Percentiles rank a stretch among this genome's conserved stretches.
Conservation (phyloP, 805 yeast genomes). For the Saturnispora dispora region DNA sequence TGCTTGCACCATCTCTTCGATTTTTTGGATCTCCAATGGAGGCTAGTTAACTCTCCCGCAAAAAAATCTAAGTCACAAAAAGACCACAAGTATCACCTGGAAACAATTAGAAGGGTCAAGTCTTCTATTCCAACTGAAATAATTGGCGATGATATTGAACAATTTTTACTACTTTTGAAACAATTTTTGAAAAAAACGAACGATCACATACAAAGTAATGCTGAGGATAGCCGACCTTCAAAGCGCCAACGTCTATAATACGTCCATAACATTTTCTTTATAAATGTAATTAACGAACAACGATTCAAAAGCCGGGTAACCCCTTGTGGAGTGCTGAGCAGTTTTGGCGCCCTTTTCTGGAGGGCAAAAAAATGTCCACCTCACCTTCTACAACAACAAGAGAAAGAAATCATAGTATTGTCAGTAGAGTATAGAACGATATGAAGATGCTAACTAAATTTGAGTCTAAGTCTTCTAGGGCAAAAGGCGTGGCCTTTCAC, state of each 20-base stretch:
- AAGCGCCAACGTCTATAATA: neutral
- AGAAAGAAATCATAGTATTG: neutral
- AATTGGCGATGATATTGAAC: conserved; percentile 4
- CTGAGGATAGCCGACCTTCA: neutral
- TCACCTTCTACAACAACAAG: neutral
- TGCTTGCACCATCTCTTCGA: conserved; percentile 16
- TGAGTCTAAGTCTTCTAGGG: conserved; percentile 83
- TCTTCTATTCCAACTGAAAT: conserved; percentile 21
- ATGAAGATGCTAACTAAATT: conserved; percentile 46
- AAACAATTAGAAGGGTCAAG: conserved; percentile 32
- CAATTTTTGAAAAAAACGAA: neutral
- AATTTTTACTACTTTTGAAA: neutral
- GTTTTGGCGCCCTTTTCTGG: neutral
- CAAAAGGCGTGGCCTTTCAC: conserved; percentile 98
- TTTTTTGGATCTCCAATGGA: conserved; percentile 16
- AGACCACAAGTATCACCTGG: neutral
- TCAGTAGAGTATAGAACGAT: neutral
- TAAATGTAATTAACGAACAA: neutral
- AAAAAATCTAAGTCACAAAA: neutral
- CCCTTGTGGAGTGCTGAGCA: neutral
- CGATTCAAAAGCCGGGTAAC: neutral
- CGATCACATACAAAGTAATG: neutral
- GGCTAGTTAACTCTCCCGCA: neutral
- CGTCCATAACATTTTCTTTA: neutral
- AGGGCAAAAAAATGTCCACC: neutral